Evolutionary conservation across 148 eudicot species (phyloP), one percentile per base, ranked within the genome.

Genomic region (Salicornia ramosissima): DNA sequence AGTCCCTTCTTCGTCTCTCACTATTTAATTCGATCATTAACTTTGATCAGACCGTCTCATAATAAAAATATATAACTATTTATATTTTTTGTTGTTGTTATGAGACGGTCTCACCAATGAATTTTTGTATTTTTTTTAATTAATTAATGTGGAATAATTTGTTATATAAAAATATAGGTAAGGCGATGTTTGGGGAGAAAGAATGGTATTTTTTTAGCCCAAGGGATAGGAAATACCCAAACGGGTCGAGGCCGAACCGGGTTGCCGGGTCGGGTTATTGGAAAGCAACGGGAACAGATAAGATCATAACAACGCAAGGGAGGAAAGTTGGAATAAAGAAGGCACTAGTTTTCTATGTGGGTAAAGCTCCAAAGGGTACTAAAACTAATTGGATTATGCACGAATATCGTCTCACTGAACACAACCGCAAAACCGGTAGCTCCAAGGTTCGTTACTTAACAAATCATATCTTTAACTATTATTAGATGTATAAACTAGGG

Each of bases 301-400:
- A 91, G 74, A 19, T 83, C 0, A 85, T 91, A 19, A 85, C 76
- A 0, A 81, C 82, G 0, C 79, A 80, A 46, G 89, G 96, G 6
- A 75, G 81, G 34, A 80, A 76, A 56, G 90, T 91, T 2, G 97
- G 97, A 2, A 85, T 89, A 18, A 91, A 91, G 60, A 91, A 91
- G 69, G 88, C 96, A 6, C 81, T 91, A 2, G 97, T 91, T 19
- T 91, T 89, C 39, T 89, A 89, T 30, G 67, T 80, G 0, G 97
- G 96, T 6, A 91, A 87, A 73, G 89, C 97, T 0, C 97, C 97
- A 0, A 89, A 87, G 72, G 97, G 97, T 22, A 74, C 83, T 47
- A 91, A 89, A 47, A 91, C 96, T 2, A 87, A 88, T 74, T 91
- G 97, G 97, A 88, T 91, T 69, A 91, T 91, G 97, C 97, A 91